phyloP scores from a whole-genome alignment of 2,329 filamentous ascomycete species.

The Aspergillus sp. region DNA sequence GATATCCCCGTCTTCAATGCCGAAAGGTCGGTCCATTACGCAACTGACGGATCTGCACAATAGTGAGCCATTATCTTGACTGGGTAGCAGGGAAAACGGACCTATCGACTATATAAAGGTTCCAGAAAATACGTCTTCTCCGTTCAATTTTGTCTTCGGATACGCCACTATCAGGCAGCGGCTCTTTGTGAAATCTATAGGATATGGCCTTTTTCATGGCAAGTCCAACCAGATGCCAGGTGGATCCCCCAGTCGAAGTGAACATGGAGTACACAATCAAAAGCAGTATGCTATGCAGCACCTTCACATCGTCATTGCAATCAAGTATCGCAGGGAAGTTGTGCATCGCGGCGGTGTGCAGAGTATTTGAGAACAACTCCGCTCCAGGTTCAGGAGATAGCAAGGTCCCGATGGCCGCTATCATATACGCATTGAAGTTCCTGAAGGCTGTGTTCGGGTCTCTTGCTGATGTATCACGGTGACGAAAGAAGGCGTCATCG shows the following conservation, averaged over 20 bases:
- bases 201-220: constrained; percentile 30
- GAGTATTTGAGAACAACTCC: constrained; percentile 2
- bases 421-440: constrained; percentile 16
- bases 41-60: constrained; percentile 16
- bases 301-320: constrained; percentile 4
- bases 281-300: constrained; percentile 18
- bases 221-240: constrained; percentile 31
- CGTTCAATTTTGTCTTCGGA: neutral
- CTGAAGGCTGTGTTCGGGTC: neutral
- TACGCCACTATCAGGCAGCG: constrained; percentile 1
- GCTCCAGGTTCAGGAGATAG: constrained; percentile 14
- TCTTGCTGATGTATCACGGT: too few species aligned
- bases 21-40: constrained; percentile 21
- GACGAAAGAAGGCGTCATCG: constrained; percentile 12
- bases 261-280: constrained; percentile 25
- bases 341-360: constrained; percentile 12
- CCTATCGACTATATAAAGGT: constrained; percentile 20
- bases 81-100: neutral
- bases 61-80: neutral
- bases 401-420: constrained; percentile 14
- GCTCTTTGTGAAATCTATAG: constrained; percentile 26
- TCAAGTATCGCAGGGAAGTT: constrained; percentile 12
- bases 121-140: constrained; percentile 19
- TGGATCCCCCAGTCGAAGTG: constrained; percentile 24
- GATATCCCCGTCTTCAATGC: constrained; percentile 22